Evolutionary conservation across 805 yeast species (phyloP), one percentile per base, ranked within the genome.

Genomic region (Saccharomyces eubayanus): DNA sequence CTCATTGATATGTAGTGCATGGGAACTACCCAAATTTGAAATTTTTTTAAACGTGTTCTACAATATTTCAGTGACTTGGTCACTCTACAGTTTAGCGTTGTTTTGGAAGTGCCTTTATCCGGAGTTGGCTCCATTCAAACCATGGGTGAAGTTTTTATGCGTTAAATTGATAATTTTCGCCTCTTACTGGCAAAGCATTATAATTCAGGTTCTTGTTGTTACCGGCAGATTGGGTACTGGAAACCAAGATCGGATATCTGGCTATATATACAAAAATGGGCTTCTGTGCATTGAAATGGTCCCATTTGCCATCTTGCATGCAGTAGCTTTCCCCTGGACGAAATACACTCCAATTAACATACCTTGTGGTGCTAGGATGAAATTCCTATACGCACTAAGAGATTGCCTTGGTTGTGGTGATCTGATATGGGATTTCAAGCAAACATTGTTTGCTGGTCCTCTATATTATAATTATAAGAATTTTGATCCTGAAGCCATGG

Each of bases 131-230:
- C 87, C 85, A 1, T 91, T 85, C 72, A 80, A 88, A 52, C 98
- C 98, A 2, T 83, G 94, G 80, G 90, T 95, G 10, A 91, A 91
- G 71, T 94, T 94, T 67, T 68, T 94, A 43, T 90, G 97, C 72
- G 96, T 94, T 48, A 94, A 94, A 65, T 77, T 90, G 58, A 89
- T 94, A 52, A 91, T 94, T 49, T 94, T 94, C 76, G 98, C 97
- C 27, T 87, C 96, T n/a, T 94, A 90, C 67, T 94, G 99, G 99
- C 99, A 94, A 67, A 89, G 95, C 0, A 72, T 86, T 8, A 58
- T 83, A 1, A 71, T 87, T 47, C 81, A 82, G 4, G 63, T 81
- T 0, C 62, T 85, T 47, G 73, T 78, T 70, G 73, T 77, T 64
- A 59, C 77, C 62, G 78, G 83, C 52, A 50, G 74, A 46, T 59